Evolutionary conservation across 2,329 filamentous ascomycete species (phyloP).

Genomic region (Penicillium expansum): DNA sequence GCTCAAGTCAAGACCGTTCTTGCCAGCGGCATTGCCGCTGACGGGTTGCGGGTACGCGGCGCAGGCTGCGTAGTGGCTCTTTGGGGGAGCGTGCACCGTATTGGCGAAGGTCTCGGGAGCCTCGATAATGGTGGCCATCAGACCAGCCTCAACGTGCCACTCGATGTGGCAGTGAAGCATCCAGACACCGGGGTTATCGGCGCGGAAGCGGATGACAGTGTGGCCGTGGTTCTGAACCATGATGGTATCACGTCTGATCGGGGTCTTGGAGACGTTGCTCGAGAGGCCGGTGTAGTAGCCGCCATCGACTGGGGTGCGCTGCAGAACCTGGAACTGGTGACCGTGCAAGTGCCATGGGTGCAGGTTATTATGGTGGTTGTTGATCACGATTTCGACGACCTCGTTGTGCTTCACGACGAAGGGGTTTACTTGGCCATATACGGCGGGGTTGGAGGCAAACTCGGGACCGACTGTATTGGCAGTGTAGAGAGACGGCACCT

Average conservation of each 20-base stretch:
- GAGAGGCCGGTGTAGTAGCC: constrained; percentile 28
- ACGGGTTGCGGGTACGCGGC: constrained; percentile 20
- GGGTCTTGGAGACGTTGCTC: constrained; percentile 26
- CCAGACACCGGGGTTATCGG: constrained; percentile 39
- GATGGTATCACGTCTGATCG: constrained; percentile 35
- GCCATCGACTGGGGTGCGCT: constrained; percentile 25
- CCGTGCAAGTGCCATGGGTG: constrained; percentile 55
- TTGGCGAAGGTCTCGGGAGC: constrained; percentile 28
- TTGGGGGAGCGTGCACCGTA: constrained; percentile 16
- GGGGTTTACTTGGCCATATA: constrained; percentile 68
- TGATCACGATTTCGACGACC: constrained; percentile 38
- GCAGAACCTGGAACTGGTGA: constrained; percentile 51
- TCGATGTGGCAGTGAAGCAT: constrained; percentile 39
- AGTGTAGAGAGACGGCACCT: constrained; percentile 78
- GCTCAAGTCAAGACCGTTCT: constrained; percentile 15
- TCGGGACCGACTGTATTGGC: constrained; percentile 59
- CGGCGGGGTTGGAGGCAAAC: constrained; percentile 53
- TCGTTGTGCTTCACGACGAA: constrained; percentile 65
- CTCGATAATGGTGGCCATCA: constrained; percentile 34
- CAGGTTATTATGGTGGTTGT: constrained; percentile 35
- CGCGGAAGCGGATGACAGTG: constrained; percentile 34
- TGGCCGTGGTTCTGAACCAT: constrained; percentile 35
- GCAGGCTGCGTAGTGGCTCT: constrained; percentile 25
- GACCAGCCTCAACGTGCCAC: constrained; percentile 36
- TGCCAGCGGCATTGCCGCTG: constrained; percentile 27